A percentile compares a stretch with the other conserved stretches of the same genome.
phyloP scores from a whole-genome alignment of 805 yeast genomes.

The Diddensiella caesifluorescens region DNA sequence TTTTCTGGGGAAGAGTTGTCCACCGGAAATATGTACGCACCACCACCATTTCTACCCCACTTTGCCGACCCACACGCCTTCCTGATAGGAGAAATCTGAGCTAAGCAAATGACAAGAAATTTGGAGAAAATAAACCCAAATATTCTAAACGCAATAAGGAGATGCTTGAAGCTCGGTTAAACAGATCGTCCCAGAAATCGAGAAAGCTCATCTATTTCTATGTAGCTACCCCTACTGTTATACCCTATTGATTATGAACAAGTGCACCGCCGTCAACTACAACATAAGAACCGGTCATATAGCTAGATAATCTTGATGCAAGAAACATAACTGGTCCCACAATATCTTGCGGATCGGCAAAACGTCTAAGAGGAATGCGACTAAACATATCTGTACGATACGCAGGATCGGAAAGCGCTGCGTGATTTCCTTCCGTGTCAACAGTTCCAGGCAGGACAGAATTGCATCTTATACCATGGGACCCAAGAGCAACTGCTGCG shows the following conservation, averaged over 20 bases:
- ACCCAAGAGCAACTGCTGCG: slow-evolving; percentile 17
- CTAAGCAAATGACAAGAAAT: no score
- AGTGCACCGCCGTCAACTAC: slow-evolving; percentile 26
- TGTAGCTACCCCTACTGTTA: no score
- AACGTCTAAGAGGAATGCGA: slow-evolving; percentile 20
- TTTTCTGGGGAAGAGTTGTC: no score
- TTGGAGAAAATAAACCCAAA: no score
- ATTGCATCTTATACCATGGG: slow-evolving; percentile 15
- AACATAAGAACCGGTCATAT: slow-evolving; percentile 14
- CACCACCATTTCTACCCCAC: no score
- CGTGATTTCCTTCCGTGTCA: slow-evolving; percentile 14
- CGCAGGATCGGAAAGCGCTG: slow-evolving; percentile 33
- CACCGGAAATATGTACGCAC: no score
- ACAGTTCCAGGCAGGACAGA: slow-evolving; percentile 17
- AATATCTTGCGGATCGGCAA: slow-evolving; percentile 24
- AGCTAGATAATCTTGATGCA: slow-evolving; percentile 16
- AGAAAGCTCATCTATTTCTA: no score
- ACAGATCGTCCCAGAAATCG: no score
- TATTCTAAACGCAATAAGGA: no score
- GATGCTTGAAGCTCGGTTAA: no score
- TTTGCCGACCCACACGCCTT: no score
- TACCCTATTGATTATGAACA: slow-evolving; percentile 22
- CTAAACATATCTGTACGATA: slow-evolving; percentile 36
- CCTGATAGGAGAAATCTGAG: no score
- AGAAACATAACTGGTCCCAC: slow-evolving; percentile 25